phyloP scores from a whole-genome alignment of 495 filamentous ascomycete genomes.

The Amphirosellinia nigrospora region DNA sequence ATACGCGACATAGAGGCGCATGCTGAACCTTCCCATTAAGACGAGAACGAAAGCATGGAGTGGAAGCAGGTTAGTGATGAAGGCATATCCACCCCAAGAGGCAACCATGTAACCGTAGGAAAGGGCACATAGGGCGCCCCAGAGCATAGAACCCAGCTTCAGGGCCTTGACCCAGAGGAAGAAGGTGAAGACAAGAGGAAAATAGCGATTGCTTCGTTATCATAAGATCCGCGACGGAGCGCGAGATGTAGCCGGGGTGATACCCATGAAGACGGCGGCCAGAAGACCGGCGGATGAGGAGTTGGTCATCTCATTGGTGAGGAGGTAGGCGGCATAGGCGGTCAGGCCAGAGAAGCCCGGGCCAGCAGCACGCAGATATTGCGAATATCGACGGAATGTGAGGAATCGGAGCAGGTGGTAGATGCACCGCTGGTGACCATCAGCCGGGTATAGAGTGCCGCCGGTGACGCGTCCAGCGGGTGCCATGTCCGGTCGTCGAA shows the following conservation, averaged over 20 bases:
- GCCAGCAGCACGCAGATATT: slow-evolving; percentile 98
- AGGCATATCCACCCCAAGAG: slow-evolving; percentile 99
- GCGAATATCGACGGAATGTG: slow-evolving; percentile 95
- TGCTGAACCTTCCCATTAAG: slow-evolving; percentile 96
- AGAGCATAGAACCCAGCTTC: slow-evolving; percentile 93
- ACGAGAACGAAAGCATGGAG: slow-evolving; percentile 95
- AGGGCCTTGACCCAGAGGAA: slow-evolving; percentile 98
- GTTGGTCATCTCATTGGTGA: slow-evolving; percentile 94
- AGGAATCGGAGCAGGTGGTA: slow-evolving; percentile 93
- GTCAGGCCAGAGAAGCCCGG: slow-evolving; percentile 93
- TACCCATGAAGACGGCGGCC: slow-evolving; percentile 96
- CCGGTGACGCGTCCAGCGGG: slow-evolving; percentile 96
- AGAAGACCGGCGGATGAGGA: slow-evolving; percentile 94
- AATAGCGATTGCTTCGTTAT: slow-evolving; percentile 99
- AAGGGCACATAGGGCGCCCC: slow-evolving; percentile 91
- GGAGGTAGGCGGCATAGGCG: slow-evolving; percentile 89
- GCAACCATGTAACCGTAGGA: slow-evolving; percentile 99
- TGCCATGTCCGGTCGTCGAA: slow-evolving; percentile 99
- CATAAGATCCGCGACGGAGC: slow-evolving; percentile 99
- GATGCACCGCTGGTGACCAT: slow-evolving; percentile 99
- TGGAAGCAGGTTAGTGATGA: slow-evolving; percentile 97
- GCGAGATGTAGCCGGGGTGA: slow-evolving; percentile 94
- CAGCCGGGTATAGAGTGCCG: slow-evolving; percentile 96
- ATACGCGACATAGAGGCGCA: slow-evolving; percentile 92
- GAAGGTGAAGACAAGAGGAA: slow-evolving; percentile 97